phyloP scores from a whole-genome alignment of 2,329 filamentous ascomycete species.

The Bipolaris oryzae region DNA sequence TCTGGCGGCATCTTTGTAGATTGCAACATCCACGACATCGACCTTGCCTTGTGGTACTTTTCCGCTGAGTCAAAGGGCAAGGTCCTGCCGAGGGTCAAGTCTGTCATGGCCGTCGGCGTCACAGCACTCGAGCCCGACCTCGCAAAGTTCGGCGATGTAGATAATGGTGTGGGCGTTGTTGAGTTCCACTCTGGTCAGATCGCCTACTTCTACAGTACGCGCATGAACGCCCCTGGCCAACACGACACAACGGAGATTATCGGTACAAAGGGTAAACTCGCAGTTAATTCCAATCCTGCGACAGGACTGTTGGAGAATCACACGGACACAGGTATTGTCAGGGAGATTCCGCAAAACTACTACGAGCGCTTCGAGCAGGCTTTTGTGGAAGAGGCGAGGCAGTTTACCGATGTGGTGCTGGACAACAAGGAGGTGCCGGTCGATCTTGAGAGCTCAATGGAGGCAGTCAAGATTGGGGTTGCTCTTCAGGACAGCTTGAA shows the following conservation, averaged over 20 bases:
- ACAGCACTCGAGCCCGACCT: constrained; percentile 65
- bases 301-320: constrained; percentile 62
- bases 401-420: constrained; percentile 65
- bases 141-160: constrained; percentile 63
- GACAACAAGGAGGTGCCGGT: constrained; percentile 63
- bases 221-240: constrained; percentile 73
- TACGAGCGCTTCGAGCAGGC: constrained; percentile 68
- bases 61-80: constrained; percentile 24
- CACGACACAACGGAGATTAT: constrained; percentile 72
- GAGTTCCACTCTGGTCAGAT: constrained; percentile 70
- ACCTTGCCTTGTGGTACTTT: constrained; percentile 69
- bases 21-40: constrained; percentile 73
- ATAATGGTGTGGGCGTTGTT: constrained; percentile 68
- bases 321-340: constrained; percentile 59
- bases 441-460: constrained; percentile 62
- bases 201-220: constrained; percentile 66
- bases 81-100: constrained; percentile 52
- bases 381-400: constrained; percentile 67
- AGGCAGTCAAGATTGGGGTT: constrained; percentile 65
- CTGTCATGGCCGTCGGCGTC: constrained; percentile 62
- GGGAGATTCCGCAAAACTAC: constrained; percentile 67
- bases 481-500: constrained; percentile 54
- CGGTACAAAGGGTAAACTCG: constrained; percentile 68
- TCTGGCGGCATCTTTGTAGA: constrained; percentile 74
- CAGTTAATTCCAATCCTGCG: constrained; percentile 64